These are phyloP conservation scores for Mallotus repandus DNA, from an alignment of 441 rosid genomes.

Conservation along the genomic window DNA sequence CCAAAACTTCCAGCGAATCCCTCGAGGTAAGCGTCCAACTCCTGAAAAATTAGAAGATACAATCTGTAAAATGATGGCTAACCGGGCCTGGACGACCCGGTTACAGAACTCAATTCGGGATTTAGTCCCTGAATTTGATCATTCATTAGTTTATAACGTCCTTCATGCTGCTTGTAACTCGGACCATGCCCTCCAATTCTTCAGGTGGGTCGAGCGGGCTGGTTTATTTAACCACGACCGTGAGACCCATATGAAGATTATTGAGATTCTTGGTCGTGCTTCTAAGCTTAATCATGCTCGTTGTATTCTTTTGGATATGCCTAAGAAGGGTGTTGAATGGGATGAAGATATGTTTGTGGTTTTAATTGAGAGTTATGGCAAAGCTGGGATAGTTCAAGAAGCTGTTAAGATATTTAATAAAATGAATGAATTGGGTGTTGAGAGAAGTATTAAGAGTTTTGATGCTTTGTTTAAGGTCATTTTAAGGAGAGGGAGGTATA, in stretches of 20 bases:
- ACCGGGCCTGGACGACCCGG: constrained; percentile 83
- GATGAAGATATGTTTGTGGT: constrained; percentile 79
- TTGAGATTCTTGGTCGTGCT: constrained; percentile 67
- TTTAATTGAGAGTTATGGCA: constrained; percentile 77
- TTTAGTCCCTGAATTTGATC: constrained; percentile 73
- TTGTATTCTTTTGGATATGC: constrained; percentile 85
- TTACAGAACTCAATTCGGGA: constrained; percentile 80
- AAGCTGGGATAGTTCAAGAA: constrained; percentile 83
- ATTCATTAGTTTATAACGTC: constrained; percentile 72
- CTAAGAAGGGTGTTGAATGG: constrained; percentile 75
- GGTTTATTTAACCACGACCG: constrained; percentile 73
- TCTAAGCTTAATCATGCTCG: constrained; percentile 79
- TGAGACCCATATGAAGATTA: constrained; percentile 71
- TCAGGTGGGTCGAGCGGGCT: constrained; percentile 88
- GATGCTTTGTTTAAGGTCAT: constrained; percentile 76
- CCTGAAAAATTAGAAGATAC: constrained; percentile 71
- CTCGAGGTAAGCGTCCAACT: constrained; percentile 53
- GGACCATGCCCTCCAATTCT: constrained; percentile 92
- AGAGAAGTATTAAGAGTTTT: constrained; percentile 68
- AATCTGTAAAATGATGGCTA: constrained; percentile 83
- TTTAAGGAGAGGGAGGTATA: constrained; percentile 70
- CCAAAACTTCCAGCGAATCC: constrained; percentile 22
- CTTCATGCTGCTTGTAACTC: constrained; percentile 63
- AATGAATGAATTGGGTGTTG: constrained; percentile 80
- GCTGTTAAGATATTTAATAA: constrained; percentile 77